Evolutionary conservation across 352 stramenopile genomes (phyloP).

Genomic region (Phytophthora fragariae): DNA sequence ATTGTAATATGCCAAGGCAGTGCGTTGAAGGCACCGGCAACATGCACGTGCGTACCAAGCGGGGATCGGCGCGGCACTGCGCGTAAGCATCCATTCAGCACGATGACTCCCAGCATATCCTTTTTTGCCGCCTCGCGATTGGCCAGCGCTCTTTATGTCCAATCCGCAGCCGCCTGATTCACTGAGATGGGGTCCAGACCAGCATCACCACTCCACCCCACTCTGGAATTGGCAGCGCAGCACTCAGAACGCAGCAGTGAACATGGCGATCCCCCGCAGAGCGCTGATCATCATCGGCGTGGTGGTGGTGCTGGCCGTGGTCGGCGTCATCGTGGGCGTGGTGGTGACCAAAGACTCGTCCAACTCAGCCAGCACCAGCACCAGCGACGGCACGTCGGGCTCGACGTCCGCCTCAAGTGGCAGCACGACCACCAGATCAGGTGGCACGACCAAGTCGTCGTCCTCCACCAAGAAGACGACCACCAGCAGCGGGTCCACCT

Average conservation of each 20-base stretch:
- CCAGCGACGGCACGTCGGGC: conserved; percentile 28
- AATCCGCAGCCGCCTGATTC: not conserved
- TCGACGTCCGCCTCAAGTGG: conserved; percentile 25
- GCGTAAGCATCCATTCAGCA: conserved; percentile 19
- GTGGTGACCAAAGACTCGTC: conserved; percentile 41
- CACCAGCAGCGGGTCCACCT: conserved; percentile 31
- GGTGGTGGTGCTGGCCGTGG: conserved; percentile 52
- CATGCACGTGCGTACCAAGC: conserved; percentile 7
- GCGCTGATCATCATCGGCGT: conserved; percentile 48
- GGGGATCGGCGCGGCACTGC: conserved; percentile 17
- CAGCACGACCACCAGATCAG: conserved; percentile 25
- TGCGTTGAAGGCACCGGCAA: not conserved
- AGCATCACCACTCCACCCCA: conserved; percentile 10
- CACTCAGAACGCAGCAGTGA: conserved; percentile 1
- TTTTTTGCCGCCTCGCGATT: conserved; percentile 13
- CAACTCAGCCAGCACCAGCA: conserved; percentile 39
- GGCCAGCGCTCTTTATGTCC: not conserved
- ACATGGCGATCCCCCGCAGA: conserved; percentile 29
- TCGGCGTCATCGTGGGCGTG: conserved; percentile 60
- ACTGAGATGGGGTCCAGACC: conserved; percentile 31
- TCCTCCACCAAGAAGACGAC: conserved; percentile 32
- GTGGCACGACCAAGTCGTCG: conserved; percentile 31
- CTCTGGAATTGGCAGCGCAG: conserved; percentile 29
- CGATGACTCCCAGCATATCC: conserved; percentile 33
- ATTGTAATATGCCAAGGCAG: not conserved